Base-by-base conservation (phyloP, 1,284 basidiomycete genomes). In the Trichosporon faecale region DNA sequence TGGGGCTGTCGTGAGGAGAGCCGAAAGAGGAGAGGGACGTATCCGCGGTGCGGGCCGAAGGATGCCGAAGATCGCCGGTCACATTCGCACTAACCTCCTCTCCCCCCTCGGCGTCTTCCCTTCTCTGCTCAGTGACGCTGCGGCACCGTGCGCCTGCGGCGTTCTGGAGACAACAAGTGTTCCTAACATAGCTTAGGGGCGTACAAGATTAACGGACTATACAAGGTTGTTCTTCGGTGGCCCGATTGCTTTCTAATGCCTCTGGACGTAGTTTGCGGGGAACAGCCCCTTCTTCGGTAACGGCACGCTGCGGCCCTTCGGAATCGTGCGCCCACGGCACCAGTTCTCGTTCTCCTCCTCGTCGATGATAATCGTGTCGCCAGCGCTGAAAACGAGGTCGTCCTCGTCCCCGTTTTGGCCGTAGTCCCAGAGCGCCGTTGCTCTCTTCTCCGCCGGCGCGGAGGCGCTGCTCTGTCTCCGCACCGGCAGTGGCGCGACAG, bases 261-360 rank as follows among this genome's bases (percentile, higher is more conserved):
- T 27, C 57, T 67, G 21, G 49, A 60, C 57, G 29, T 46, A 61
- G 25, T 61, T 65, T 8, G 18, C 29, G 25, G 64, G 64, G 64
- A 65, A 65, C 44, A 65, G 27, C 27, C 64, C 64, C 18, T 31
- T 31, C 27, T 52, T 65, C 8, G 40, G 44, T 8, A 31, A 75
- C 78, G 5, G 70, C 64, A 21, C 73, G 66, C 7, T 74, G 73
- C 16, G 76, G 55, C 78, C 78, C 29, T 75, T 72, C 75, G 5
- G 70, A 64, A 25, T 73, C 65, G 12, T 75, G 74, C 16, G 77
- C 49, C 78, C 78, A n/a, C 79, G 66, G 61, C 73, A 79, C 79
- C 79, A 80, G 63, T 79, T 74, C 8, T 77, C 74, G 66, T 80
- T 80, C 64, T 79, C 79, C 65, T 79, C 78, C 52, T 80, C 77